Conservation (phyloP, 2,329 filamentous ascomycete genomes). For the Cercospora sojina region DNA sequence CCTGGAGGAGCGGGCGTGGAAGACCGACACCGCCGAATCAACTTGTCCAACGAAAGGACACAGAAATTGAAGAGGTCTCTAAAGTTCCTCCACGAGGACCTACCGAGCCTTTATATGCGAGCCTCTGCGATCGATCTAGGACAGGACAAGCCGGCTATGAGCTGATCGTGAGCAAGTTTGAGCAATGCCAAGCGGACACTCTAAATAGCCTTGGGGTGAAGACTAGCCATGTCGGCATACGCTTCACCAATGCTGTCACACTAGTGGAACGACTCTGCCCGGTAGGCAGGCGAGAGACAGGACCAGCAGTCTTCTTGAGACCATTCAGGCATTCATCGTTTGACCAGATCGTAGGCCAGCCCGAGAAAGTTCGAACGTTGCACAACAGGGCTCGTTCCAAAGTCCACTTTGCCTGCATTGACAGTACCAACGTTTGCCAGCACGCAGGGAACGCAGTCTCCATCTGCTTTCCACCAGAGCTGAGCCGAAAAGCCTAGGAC, state of each 20-base stretch:
- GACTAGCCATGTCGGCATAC: background rate
- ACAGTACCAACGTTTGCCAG: conserved; percentile 12
- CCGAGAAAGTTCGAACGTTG: background rate
- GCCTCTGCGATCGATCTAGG: background rate
- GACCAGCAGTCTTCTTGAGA: background rate
- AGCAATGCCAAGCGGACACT: conserved; percentile 5
- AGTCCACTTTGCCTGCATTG: conserved; percentile 7
- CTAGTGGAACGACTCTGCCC: background rate
- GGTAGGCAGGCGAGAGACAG: background rate
- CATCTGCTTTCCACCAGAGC: conserved; percentile 11
- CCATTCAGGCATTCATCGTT: background rate
- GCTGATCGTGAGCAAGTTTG: conserved; percentile 12
- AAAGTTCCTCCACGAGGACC: background rate
- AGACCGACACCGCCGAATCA: background rate
- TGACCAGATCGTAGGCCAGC: background rate
- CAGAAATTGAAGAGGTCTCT: background rate
- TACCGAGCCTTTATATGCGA: background rate
- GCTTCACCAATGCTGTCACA: background rate
- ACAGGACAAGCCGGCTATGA: background rate
- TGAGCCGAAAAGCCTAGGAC: conserved; percentile 13
- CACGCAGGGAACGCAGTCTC: background rate
- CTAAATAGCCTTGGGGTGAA: background rate
- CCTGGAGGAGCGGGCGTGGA: background rate
- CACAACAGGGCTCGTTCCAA: background rate
- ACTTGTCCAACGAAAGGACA: background rate